phyloP scores from a whole-genome alignment of 2,329 filamentous ascomycete genomes.

The Botryotinia narcissicola region DNA sequence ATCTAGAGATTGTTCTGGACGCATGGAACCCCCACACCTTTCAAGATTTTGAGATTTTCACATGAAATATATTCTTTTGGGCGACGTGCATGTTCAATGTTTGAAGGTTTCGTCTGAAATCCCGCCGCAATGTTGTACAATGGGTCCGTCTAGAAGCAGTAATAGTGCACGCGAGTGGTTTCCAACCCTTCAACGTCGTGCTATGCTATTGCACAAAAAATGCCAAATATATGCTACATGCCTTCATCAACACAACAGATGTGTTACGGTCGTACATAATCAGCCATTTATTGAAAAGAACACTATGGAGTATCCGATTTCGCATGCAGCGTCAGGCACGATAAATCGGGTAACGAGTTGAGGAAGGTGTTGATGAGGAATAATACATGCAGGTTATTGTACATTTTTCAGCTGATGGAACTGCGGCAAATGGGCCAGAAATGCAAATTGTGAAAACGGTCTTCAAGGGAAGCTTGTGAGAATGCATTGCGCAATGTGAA shows the following conservation, averaged over 20 bases:
- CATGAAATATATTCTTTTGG: not conserved
- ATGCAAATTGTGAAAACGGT: not conserved
- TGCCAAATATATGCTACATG: not conserved
- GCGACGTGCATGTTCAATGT: not conserved
- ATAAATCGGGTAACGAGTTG: not conserved
- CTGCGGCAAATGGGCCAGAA: not conserved
- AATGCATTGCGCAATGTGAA: not conserved
- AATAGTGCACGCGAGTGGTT: slow-evolving; percentile 12
- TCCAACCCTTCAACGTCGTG: not conserved
- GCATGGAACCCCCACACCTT: slow-evolving; percentile 1
- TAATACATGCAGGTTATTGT: not conserved
- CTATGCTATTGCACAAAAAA: not conserved
- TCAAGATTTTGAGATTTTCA: not conserved
- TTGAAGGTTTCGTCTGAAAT: not conserved
- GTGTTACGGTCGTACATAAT: not conserved
- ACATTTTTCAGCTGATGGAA: not conserved
- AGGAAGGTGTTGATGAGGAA: not conserved
- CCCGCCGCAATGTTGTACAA: not conserved
- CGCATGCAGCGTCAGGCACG: not conserved
- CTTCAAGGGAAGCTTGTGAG: not conserved
- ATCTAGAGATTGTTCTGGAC: not conserved
- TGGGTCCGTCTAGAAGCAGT: not conserved
- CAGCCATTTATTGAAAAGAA: not conserved
- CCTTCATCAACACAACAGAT: not conserved
- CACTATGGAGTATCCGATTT: not conserved